Base-by-base conservation (phyloP, 495 filamentous ascomycete genomes). In the Bacidia gigantensis region DNA sequence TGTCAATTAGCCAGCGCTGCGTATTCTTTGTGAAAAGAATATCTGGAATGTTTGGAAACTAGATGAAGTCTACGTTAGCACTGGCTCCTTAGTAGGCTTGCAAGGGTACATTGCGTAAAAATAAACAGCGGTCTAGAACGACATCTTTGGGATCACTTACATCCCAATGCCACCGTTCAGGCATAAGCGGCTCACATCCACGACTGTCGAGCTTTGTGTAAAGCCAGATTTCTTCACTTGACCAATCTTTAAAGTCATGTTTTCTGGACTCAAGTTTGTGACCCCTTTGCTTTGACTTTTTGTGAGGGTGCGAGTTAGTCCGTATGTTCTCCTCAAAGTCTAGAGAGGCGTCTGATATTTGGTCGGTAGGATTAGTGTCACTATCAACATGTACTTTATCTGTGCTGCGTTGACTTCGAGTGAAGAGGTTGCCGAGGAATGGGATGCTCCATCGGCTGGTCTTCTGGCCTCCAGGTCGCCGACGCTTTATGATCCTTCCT, bases 171-270 rank as follows among this genome's bases (percentile, higher is more conserved):
- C 80, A 87, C 48, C 65, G 58, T 2, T 48, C 43, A 1, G 76
- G 75, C 22, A 85, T 57, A 1, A 83, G 59, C 3, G 78, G 73
- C 64, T 84, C 79, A 25, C 71, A 73, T 2, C 81, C 78, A 23
- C 82, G 75, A 60, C 75, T 73, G 3, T 69, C 64, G 11, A 84
- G 64, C 42, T 72, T 72, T 38, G 73, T 65, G 60, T 74, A 79
- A 11, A 85, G 66, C 40, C 64, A 65, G 29, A 73, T 67, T 50
- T 82, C 80, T 32, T 75, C 72, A 11, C 67, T 56, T 14, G 65
- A 70, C 69, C 73, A 76, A 2, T 66, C 67, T 55, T 59, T 66
- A 41, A 53, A 54, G 20, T 17, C 14, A 44, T 7, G 41, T 9
- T 53, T 26, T 22, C 11, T 21, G 50, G n/a, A 23, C 25, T 12